Percentiles rank a stretch among this genome's conserved stretches.
Conservation (phyloP, 2,329 filamentous ascomycete species). For the Didymella keratinophila region DNA sequence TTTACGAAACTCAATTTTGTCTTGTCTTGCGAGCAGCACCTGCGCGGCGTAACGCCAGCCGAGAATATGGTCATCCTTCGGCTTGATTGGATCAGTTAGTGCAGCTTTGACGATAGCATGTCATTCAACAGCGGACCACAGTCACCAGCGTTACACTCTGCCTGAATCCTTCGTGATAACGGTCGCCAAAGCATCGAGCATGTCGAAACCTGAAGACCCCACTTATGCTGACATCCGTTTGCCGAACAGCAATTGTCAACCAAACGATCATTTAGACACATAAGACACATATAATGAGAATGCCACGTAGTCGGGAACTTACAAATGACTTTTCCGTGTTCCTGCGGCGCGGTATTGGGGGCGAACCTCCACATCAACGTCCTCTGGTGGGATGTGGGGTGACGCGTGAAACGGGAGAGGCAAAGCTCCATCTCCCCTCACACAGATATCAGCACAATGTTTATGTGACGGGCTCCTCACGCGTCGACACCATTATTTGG, state of each 20-base stretch:
- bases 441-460: neutral
- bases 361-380: conserved; percentile 8
- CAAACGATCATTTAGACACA: neutral
- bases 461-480: neutral
- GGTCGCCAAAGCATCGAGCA: neutral
- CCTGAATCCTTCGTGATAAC: neutral
- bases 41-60: neutral
- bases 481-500: neutral
- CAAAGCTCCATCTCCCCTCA: neutral
- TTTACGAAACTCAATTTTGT: neutral
- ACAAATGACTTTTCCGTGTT: neutral
- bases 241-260: neutral
- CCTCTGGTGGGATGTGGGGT: conserved; percentile 1
- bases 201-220: conserved; percentile 2
- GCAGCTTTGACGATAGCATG: neutral
- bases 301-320: neutral
- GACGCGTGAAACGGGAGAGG: neutral
- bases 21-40: neutral
- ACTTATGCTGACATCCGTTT: conserved; percentile 8
- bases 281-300: neutral
- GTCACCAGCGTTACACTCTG: neutral
- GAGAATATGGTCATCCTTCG: neutral
- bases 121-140: neutral
- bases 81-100: neutral
- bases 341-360: conserved; percentile 11